A percentile compares a stretch with the other conserved stretches of the same genome.
phyloP scores from a whole-genome alignment of 2,329 filamentous ascomycete species.

The Penicillium sp. region DNA sequence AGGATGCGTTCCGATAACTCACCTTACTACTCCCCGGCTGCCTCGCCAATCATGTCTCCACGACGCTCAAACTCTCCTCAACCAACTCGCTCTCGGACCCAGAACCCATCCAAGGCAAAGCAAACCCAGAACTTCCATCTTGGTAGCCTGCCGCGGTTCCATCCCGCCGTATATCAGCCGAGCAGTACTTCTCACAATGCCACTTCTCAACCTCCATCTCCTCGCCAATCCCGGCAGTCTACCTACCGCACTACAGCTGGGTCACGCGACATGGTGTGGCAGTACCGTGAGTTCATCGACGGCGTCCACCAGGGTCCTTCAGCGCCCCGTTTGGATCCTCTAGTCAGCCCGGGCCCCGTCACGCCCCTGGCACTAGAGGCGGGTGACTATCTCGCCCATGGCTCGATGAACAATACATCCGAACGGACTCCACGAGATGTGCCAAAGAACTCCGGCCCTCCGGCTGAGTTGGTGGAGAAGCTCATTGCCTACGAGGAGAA shows the following conservation, averaged over 20 bases:
- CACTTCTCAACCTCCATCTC: constrained; percentile 31
- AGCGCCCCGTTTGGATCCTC: constrained; percentile 45
- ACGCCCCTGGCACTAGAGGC: constrained; percentile 45
- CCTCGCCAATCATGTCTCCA: constrained; percentile 35
- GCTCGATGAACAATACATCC: constrained; percentile 22
- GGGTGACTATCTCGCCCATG: constrained; percentile 42
- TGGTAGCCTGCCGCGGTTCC: constrained; percentile 44
- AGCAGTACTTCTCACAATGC: constrained; percentile 21
- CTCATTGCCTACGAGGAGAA: constrained; percentile 36
- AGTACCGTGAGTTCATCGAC: constrained; percentile 45
- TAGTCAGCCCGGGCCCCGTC: constrained; percentile 47
- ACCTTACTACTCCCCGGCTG: constrained; percentile 31
- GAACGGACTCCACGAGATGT: constrained; percentile 21
- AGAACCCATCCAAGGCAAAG: constrained; percentile 38
- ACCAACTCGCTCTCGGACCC: constrained; percentile 30
- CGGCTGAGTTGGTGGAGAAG: constrained; percentile 34
- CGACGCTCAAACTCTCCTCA: constrained; percentile 36
- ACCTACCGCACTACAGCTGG: constrained; percentile 33
- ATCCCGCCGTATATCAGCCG: constrained; percentile 45
- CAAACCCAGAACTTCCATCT: constrained; percentile 39
- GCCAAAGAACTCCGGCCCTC: constrained; percentile 20
- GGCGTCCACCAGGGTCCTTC: constrained; percentile 38
- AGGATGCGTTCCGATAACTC: constrained; percentile 36
- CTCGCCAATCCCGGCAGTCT: constrained; percentile 32
- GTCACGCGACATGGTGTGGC: constrained; percentile 39